Conservation (phyloP, 2,329 filamentous ascomycete species). For the Fusarium subglutinans region DNA sequence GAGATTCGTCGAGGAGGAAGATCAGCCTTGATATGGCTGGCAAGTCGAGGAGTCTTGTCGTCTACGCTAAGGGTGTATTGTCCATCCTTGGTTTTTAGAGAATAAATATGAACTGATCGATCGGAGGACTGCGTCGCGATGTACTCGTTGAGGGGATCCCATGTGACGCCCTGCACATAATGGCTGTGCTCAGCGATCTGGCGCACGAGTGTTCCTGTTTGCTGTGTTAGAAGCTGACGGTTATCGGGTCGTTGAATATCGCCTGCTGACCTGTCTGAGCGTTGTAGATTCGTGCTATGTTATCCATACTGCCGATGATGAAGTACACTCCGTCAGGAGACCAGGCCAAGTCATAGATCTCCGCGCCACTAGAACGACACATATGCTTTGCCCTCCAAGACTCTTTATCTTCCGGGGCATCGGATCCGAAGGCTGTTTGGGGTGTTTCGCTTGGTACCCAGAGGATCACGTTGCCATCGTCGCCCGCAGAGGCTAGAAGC, state of each 20-base stretch:
- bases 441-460: constrained; percentile 90
- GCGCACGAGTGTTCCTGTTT: constrained; percentile 71
- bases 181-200: constrained; percentile 98
- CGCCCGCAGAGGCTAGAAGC: constrained; percentile 91
- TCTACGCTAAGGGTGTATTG: constrained; percentile 81
- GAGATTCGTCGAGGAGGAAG: constrained; percentile 90
- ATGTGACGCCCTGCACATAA: constrained; percentile 97
- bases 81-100: constrained; percentile 93
- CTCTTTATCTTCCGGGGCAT: constrained; percentile 91
- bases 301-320: constrained; percentile 99
- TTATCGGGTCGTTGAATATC: background rate
- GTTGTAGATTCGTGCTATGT: constrained; percentile 96
- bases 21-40: constrained; percentile 83
- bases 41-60: constrained; percentile 79
- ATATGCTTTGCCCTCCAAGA: constrained; percentile 97
- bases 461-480: constrained; percentile 95
- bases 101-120: constrained; percentile 97
- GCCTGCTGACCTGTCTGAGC: constrained; percentile 79
- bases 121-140: constrained; percentile 98
- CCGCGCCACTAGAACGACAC: constrained; percentile 92
- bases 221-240: constrained; percentile 3
- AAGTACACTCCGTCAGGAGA: constrained; percentile 97
- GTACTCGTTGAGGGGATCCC: constrained; percentile 98
- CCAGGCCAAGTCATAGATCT: constrained; percentile 99
- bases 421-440: constrained; percentile 78